Evolutionary conservation across 331 rosid species (phyloP).

Genomic region (Pyrus hybrid): DNA sequence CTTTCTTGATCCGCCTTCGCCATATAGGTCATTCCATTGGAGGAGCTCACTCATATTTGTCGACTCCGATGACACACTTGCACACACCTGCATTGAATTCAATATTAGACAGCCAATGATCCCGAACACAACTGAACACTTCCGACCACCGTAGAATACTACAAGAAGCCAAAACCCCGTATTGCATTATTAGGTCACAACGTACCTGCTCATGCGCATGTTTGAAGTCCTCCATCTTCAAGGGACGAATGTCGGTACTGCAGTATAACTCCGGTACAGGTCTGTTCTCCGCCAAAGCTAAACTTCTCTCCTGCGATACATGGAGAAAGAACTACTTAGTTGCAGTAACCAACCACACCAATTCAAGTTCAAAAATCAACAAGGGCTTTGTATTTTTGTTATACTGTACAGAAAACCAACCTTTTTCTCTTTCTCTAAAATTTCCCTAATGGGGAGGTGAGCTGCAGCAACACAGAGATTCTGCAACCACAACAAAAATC

Average conservation of each 20-base stretch:
- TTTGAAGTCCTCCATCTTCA: slow-evolving; percentile 77
- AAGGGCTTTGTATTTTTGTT: no score
- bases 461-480: slow-evolving; percentile 91
- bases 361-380: not conserved
- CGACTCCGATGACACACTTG: slow-evolving; percentile 93
- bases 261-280: slow-evolving; percentile 59
- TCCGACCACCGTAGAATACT: not conserved
- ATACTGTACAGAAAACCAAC: slow-evolving; percentile 34
- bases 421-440: slow-evolving; percentile 88
- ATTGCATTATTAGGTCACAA: not conserved
- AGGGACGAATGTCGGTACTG: slow-evolving; percentile 59
- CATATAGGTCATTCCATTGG: slow-evolving; percentile 96
- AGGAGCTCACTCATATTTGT: slow-evolving; percentile 85
- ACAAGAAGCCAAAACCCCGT: no score
- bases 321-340: not conserved
- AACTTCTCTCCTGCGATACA: slow-evolving; percentile 56
- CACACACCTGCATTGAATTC: slow-evolving; percentile 62
- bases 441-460: slow-evolving; percentile 83
- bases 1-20: slow-evolving; percentile 98
- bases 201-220: slow-evolving; percentile 89
- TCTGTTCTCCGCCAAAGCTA: slow-evolving; percentile 54
- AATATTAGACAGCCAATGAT: not conserved
- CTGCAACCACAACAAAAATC: slow-evolving; percentile 57
- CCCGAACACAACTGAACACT: not conserved
- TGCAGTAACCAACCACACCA: not conserved